phyloP scores from a whole-genome alignment of 2,329 filamentous ascomycete species.

The Diplodia intermedia region DNA sequence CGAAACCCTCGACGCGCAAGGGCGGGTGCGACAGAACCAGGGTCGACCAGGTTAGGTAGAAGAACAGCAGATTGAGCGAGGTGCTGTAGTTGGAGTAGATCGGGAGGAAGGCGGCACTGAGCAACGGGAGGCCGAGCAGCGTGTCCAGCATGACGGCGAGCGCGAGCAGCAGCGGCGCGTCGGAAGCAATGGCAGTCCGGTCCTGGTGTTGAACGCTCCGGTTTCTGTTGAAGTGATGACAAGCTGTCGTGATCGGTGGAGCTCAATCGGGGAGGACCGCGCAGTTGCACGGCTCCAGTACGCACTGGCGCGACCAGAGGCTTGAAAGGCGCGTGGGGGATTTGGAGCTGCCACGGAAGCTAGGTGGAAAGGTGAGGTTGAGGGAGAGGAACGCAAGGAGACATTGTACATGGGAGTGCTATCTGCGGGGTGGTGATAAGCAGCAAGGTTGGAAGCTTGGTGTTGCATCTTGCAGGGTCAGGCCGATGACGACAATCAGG shows the following conservation, averaged over 20 bases:
- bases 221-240: neutral
- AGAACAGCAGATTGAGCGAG: conserved; percentile 84
- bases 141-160: conserved; percentile 30
- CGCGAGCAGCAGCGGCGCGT: neutral
- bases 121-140: conserved; percentile 49
- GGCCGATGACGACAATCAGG: conserved; percentile 4
- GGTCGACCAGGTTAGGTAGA: conserved; percentile 89
- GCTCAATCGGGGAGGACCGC: neutral
- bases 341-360: neutral
- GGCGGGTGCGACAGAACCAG: conserved; percentile 79
- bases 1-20: conserved; percentile 76
- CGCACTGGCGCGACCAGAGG: neutral
- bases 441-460: conserved; percentile 10
- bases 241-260: neutral
- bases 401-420: neutral
- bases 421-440: conserved; percentile 7
- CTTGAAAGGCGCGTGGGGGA: neutral
- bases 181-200: neutral
- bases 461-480: neutral
- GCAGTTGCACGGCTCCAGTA: neutral
- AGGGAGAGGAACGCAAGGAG: neutral
- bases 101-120: conserved; percentile 74
- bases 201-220: neutral
- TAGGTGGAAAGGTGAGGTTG: no score
- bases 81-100: conserved; percentile 70